Percentiles rank a stretch among this genome's conserved stretches.
Evolutionary conservation across 441 rosid genomes (phyloP).

Genomic region (Populus trichocarpa): DNA sequence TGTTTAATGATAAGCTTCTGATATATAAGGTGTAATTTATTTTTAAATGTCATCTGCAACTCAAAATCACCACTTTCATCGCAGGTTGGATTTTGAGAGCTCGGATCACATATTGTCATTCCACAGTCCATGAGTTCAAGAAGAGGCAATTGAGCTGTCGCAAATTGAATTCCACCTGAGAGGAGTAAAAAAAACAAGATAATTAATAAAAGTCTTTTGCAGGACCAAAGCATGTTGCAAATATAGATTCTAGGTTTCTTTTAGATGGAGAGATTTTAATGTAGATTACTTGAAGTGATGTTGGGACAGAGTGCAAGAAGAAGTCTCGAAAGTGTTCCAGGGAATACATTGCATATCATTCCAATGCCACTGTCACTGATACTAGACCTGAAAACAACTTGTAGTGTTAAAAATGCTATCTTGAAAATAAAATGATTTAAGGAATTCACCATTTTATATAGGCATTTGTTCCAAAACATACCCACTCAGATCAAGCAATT

Average conservation of each 20-base stretch:
- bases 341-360: conserved; percentile 90
- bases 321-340: conserved; percentile 70
- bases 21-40: conserved; percentile 51
- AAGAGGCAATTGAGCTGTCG: conserved; percentile 83
- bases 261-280: conserved; percentile 12
- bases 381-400: conserved; percentile 64
- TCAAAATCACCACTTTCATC: conserved; percentile 40
- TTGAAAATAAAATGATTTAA: background rate
- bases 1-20: conserved; percentile 94
- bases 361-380: conserved; percentile 94
- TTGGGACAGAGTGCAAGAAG: conserved; percentile 93
- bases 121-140: conserved; percentile 98
- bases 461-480: conserved; percentile 37
- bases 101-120: conserved; percentile 74
- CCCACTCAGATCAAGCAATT: conserved; percentile 97
- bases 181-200: conserved; percentile 1
- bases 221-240: background rate
- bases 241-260: background rate
- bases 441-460: background rate
- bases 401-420: conserved; percentile 7
- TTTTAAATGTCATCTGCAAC: conserved; percentile 40
- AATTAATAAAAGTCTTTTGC: background rate
- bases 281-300: conserved; percentile 83
- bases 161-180: conserved; percentile 97
- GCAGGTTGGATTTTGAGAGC: conserved; percentile 30